A percentile compares a stretch with the other conserved stretches of the same genome.
Evolutionary conservation across 805 yeast species (phyloP).

Genomic region (Lachancea dasiensis): DNA sequence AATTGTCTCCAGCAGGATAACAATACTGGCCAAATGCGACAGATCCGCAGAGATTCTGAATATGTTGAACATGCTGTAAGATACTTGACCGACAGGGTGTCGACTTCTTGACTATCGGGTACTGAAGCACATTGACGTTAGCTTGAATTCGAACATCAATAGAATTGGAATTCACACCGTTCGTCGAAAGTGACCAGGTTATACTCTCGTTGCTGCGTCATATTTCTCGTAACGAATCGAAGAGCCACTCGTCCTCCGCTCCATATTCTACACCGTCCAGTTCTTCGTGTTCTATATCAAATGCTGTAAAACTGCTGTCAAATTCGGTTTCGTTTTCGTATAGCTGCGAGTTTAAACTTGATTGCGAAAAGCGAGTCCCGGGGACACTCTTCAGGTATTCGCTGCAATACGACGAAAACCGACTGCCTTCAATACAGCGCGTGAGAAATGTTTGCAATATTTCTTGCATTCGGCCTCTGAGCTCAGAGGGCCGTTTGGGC

Average conservation of each 20-base stretch:
- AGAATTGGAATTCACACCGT: too few species aligned
- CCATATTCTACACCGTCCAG: constrained; percentile 13
- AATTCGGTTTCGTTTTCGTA: too few species aligned
- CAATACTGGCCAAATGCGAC: constrained; percentile 74
- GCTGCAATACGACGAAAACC: too few species aligned
- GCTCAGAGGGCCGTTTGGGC: constrained; percentile 3
- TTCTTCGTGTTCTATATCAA: neutral
- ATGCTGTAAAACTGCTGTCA: neutral
- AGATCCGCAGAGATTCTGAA: constrained; percentile 59
- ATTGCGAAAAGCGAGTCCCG: neutral
- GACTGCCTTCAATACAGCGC: neutral
- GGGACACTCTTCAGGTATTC: too few species aligned
- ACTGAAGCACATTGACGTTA: too few species aligned
- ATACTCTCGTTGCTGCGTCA: too few species aligned
- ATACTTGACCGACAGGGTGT: neutral
- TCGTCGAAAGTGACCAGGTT: neutral
- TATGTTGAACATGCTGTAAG: constrained; percentile 33
- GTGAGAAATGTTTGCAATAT: neutral
- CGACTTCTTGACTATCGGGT: too few species aligned
- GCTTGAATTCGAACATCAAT: too few species aligned
- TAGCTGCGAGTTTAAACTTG: neutral
- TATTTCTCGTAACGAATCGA: constrained; percentile 13
- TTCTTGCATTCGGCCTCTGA: constrained; percentile 6
- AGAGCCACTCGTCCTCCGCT: constrained; percentile 18
- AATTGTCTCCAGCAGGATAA: constrained; percentile 70